A percentile compares a stretch with the other conserved stretches of the same genome.
Evolutionary conservation across 192 early-diverging fungal species (phyloP).

Genomic region (Dissophora globulifera): DNA sequence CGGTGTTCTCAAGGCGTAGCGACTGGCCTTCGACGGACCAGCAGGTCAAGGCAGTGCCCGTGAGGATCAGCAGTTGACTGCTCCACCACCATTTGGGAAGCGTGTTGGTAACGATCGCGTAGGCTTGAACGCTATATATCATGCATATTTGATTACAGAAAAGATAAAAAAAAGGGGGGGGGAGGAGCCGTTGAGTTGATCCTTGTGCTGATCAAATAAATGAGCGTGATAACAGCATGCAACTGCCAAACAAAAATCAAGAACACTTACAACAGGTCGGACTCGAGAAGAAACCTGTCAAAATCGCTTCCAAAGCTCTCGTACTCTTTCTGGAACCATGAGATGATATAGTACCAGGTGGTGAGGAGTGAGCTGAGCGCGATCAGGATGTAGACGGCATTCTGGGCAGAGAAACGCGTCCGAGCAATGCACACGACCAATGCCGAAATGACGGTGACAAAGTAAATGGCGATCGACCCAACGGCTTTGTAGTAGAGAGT

Average conservation of each 20-base stretch:
- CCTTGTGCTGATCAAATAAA: too few relatives aligned
- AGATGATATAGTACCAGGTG: constrained; percentile 50
- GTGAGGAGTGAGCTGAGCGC: constrained; percentile 34
- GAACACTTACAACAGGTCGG: constrained; percentile 48
- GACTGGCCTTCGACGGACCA: constrained; percentile 52
- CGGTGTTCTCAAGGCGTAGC: constrained; percentile 1
- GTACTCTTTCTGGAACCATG: constrained; percentile 45
- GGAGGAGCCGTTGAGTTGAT: too few relatives aligned
- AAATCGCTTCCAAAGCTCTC: constrained; percentile 21
- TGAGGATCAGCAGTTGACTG: constrained; percentile 45
- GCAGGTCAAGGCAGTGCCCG: constrained; percentile 41
- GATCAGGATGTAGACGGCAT: constrained; percentile 44
- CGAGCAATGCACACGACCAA: constrained; percentile 40
- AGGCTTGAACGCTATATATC: constrained; percentile 36
- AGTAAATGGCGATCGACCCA: constrained; percentile 44
- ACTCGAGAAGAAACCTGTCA: constrained; percentile 45
- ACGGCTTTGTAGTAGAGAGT: constrained; percentile 49
- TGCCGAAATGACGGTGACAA: constrained; percentile 46
- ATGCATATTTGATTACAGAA: too few relatives aligned
- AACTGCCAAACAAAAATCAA: background rate
- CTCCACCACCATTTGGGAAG: constrained; percentile 54
- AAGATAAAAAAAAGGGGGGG: constrained; percentile 12
- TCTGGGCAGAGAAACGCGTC: constrained; percentile 33
- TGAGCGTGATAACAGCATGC: too few relatives aligned
- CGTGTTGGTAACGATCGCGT: constrained; percentile 48